These are phyloP conservation scores for Posidonia oceanica DNA, from an alignment of 116 monocot genomes.

Conservation along the genomic window DNA sequence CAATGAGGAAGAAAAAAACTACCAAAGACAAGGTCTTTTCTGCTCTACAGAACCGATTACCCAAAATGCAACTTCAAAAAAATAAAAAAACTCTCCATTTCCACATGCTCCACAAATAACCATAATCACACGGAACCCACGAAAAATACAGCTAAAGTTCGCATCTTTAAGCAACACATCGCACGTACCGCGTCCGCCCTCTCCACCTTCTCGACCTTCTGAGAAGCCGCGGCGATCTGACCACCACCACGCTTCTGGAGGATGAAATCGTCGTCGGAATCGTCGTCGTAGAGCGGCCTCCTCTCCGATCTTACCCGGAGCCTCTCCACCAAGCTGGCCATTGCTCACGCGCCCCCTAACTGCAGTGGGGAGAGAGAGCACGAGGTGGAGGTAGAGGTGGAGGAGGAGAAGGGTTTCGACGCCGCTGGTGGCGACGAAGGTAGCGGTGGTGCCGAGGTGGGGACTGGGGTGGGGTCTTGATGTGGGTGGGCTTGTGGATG, in stretches of 20 bases:
- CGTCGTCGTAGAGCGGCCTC: constrained; percentile 59
- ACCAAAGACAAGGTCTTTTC: no score
- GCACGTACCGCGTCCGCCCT: constrained; percentile 69
- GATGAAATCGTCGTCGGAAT: constrained; percentile 61
- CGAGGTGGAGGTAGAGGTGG: neutral
- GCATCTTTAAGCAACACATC: neutral
- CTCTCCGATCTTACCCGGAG: constrained; percentile 78
- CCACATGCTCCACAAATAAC: no score
- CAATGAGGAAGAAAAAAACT: no score
- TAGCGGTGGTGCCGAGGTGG: no score
- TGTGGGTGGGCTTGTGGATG: no score
- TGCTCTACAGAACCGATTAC: no score
- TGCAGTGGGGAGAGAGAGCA: neutral
- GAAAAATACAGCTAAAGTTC: neutral
- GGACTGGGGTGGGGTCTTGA: no score
- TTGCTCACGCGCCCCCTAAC: constrained; percentile 2
- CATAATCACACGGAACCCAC: no score
- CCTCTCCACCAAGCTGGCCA: constrained; percentile 96
- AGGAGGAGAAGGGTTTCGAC: no score
- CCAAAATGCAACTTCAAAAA: no score
- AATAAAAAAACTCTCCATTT: no score
- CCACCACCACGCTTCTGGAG: constrained; percentile 4
- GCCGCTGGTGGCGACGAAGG: no score
- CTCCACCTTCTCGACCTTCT: constrained; percentile 29
- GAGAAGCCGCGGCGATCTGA: constrained; percentile 7